Evolutionary conservation across 2,329 filamentous ascomycete genomes (phyloP).

Genomic region (Talaromyces sp.): DNA sequence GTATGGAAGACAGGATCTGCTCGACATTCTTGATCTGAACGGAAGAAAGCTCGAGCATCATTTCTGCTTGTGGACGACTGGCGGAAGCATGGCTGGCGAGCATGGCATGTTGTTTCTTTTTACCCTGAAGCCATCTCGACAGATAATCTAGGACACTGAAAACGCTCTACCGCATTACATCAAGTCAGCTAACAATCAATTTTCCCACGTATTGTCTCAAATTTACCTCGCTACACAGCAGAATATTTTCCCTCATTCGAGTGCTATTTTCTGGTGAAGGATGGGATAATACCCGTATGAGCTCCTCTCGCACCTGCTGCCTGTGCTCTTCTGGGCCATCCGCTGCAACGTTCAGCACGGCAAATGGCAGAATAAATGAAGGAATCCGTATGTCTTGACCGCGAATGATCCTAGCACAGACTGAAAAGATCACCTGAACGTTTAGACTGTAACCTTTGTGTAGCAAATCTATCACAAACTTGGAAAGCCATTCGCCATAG

Average conservation of each 20-base stretch:
- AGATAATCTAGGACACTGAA: conserved; percentile 90
- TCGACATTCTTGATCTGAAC: conserved; percentile 60
- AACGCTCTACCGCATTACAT: conserved; percentile 55
- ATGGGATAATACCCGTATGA: conserved; percentile 67
- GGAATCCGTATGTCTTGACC: conserved; percentile 81
- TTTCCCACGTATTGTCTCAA: neutral
- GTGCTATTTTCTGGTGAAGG: conserved; percentile 49
- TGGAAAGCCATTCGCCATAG: conserved; percentile 76
- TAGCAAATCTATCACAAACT: conserved; percentile 75
- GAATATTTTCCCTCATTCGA: conserved; percentile 65
- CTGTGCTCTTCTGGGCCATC: conserved; percentile 62
- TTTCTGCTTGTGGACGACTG: conserved; percentile 24
- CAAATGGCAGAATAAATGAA: conserved; percentile 82
- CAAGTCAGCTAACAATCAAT: neutral
- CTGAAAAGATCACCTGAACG: conserved; percentile 70
- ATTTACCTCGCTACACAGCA: conserved; percentile 78
- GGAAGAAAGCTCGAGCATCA: conserved; percentile 26
- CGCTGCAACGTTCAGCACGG: conserved; percentile 75
- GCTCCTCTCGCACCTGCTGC: conserved; percentile 62
- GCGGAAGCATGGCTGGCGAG: conserved; percentile 20
- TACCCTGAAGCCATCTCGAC: conserved; percentile 81
- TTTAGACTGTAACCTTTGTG: conserved; percentile 69
- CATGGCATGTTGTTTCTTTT: conserved; percentile 48
- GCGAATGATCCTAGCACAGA: conserved; percentile 73
- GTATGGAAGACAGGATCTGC: conserved; percentile 61